Conservation (phyloP, 1,139 yeast genomes). For the Citeromyces siamensis region DNA sequence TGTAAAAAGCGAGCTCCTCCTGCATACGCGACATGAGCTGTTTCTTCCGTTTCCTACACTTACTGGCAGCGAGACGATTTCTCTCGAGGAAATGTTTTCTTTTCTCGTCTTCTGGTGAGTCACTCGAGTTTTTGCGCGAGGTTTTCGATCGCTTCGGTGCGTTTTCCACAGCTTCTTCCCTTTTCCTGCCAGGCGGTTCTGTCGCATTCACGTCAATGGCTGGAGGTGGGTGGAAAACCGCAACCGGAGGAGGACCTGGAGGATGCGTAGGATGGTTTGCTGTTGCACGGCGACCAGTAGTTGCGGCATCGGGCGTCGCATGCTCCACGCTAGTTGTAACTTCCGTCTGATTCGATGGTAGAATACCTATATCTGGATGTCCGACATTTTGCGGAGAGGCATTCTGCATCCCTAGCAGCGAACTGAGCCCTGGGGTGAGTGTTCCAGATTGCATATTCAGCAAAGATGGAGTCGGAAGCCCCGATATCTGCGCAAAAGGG, state of each 20-base stretch:
- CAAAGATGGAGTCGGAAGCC: conserved; percentile 7
- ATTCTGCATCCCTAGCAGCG: conserved; percentile 23
- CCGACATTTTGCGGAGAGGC: conserved; percentile 5
- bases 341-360: too few relatives aligned
- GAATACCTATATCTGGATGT: too few relatives aligned
- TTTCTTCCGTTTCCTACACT: conserved; percentile 71
- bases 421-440: conserved; percentile 30
- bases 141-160: conserved; percentile 14
- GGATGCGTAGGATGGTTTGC: too few relatives aligned
- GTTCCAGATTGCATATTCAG: conserved; percentile 12
- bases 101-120: conserved; percentile 47
- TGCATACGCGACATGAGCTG: conserved; percentile 80
- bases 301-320: conserved; percentile 12
- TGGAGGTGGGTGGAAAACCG: too few relatives aligned
- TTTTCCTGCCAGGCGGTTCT: conserved; percentile 9
- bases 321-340: too few relatives aligned
- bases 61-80: conserved; percentile 64
- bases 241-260: too few relatives aligned
- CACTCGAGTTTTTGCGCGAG: conserved; percentile 10
- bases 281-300: too few relatives aligned
- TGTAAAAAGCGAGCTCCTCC: conserved; percentile 55
- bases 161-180: conserved; percentile 16
- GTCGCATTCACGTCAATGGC: conserved; percentile 7
- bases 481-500: conserved; percentile 8
- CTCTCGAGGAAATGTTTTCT: conserved; percentile 70